These are phyloP conservation scores for Quercus agrifolia DNA, from an alignment of 306 rosid genomes.

Conservation along the genomic window DNA sequence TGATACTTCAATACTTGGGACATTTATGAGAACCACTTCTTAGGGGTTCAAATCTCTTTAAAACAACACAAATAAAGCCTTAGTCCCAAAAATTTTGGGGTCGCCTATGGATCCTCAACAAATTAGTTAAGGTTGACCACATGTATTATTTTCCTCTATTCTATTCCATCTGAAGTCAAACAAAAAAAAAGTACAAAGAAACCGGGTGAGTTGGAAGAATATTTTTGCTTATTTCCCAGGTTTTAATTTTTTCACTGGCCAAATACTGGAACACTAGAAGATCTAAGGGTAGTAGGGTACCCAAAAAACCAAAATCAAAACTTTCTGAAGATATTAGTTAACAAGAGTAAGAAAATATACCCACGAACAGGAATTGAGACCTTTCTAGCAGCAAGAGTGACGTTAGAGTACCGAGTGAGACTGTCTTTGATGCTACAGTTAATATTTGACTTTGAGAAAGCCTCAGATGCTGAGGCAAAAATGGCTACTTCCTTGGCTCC, in stretches of 20 bases:
- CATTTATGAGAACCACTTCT: not conserved
- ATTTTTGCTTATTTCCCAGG: not conserved
- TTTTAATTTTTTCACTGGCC: not conserved
- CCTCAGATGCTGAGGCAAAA: conserved; percentile 90
- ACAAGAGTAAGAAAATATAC: conserved; percentile 28
- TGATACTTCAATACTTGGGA: not conserved
- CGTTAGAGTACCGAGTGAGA: conserved; percentile 58
- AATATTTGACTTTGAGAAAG: conserved; percentile 78
- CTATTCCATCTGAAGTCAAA: too few relatives aligned
- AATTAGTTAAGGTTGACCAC: too few relatives aligned
- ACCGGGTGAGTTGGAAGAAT: not conserved
- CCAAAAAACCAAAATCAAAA: too few relatives aligned
- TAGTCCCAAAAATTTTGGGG: too few relatives aligned
- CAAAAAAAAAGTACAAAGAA: not conserved
- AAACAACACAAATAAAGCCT: too few relatives aligned
- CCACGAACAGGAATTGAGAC: conserved; percentile 85
- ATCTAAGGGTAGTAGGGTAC: not conserved
- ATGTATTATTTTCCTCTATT: too few relatives aligned
- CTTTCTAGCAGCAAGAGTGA: conserved; percentile 65
- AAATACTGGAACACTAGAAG: not conserved
- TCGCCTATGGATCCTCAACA: too few relatives aligned
- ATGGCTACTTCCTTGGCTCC: conserved; percentile 95
- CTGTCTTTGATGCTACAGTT: conserved; percentile 82
- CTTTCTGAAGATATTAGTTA: too few relatives aligned
- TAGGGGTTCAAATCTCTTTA: not conserved